These are phyloP conservation scores for Ophiognomonia clavigignenti-juglandacearum DNA, from an alignment of 2,329 filamentous ascomycete species.

Conservation along the genomic window DNA sequence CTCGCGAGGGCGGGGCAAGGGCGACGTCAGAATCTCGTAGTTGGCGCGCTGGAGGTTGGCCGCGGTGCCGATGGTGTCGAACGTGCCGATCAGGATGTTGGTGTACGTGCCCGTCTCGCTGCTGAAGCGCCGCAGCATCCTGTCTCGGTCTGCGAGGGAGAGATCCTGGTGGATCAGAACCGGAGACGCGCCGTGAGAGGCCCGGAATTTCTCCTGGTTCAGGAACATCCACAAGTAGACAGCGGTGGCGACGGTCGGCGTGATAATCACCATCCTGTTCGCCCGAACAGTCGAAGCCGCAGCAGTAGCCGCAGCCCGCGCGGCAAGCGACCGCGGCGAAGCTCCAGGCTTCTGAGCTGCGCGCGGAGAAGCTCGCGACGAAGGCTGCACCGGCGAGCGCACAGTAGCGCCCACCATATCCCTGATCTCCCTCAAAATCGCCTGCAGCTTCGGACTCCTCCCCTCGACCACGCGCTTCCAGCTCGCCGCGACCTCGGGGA, in stretches of 20 bases:
- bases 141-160: neutral
- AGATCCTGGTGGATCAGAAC: constrained; percentile 8
- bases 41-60: constrained; percentile 12
- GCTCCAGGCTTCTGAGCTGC: too few species aligned
- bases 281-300: neutral
- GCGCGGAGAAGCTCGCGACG: too few species aligned
- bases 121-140: constrained; percentile 4
- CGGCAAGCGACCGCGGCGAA: too few species aligned
- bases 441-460: constrained; percentile 3
- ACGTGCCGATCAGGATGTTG: neutral
- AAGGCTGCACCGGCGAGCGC: too few species aligned
- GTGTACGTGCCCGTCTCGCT: neutral
- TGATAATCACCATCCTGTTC: constrained; percentile 13
- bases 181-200: neutral
- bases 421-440: constrained; percentile 2
- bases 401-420: too few species aligned
- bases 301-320: too few species aligned
- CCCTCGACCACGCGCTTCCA: neutral
- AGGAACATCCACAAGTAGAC: constrained; percentile 5
- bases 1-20: neutral
- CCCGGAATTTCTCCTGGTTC: neutral
- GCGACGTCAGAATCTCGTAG: constrained; percentile 9
- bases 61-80: neutral
- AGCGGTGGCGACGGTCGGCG: constrained; percentile 3
- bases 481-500: neutral